Base-by-base conservation (phyloP, 2,329 filamentous ascomycete species). In the Leptographium radiaticola region DNA sequence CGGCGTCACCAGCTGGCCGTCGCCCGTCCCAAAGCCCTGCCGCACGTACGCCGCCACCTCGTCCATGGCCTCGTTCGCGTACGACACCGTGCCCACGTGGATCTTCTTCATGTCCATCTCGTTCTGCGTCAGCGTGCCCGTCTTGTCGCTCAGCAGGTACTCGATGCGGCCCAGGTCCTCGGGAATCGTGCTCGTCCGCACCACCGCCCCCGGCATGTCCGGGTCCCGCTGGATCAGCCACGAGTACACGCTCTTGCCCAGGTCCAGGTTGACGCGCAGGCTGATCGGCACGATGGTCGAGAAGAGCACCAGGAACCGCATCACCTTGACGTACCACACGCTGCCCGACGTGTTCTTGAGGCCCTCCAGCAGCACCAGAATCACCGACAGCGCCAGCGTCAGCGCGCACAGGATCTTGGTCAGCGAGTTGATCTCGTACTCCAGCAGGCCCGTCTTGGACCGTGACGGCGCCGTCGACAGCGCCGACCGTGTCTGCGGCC, bases 91-190 rank as follows among this genome's bases (percentile, higher is more conserved):
- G 11, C 94, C 93, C 52, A 98, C 88, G 63, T 98, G 94, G 7
- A 98, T 91, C 70, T 98, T 98, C 66, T 94, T 95, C 77, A 98
- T 85, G 64, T 96, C 91, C 90, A 96, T 96, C 64, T 95, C 89
- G 63, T 98, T 98, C 62, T 97, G 89, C 0, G 93, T 98, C 56
- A 98, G 69, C 2, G 93, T 98, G n/a, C 93, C 93, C 0, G 93
- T 98, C 69, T 98, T 98, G 68, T 98, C 93, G 58, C 89, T 96
- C 34, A 98, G 75, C 2, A 98, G 75, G 66, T 98, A 98, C 67
- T 98, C 93, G 46, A 98, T 95, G 30, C 94, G 80, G 9, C 93
- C 93, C 3, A 98, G 73, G 63, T 98, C 93, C 67, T 98, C 93
- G 0, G 93, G 94, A 47, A 98, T 98, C 0, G 93, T 98, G 66